Conservation (phyloP, 768 basidiomycete genomes). For the Mycena rosella region DNA sequence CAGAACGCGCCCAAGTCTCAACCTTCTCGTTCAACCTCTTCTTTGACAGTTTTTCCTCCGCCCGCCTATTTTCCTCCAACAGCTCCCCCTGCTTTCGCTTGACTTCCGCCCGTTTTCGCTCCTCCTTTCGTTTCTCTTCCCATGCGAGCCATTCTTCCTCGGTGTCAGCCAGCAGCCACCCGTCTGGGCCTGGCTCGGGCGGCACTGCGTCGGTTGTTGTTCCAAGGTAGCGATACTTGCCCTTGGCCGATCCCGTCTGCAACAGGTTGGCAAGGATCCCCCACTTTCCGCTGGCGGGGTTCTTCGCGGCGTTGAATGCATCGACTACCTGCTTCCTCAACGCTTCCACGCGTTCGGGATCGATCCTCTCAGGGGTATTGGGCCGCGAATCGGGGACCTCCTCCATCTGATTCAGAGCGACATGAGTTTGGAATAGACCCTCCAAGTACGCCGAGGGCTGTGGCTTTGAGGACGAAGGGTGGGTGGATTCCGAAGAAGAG, state of each 20-base stretch:
- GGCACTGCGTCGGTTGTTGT: conserved; percentile 39
- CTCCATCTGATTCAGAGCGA: conserved; percentile 27
- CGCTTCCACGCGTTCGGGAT: conserved; percentile 41
- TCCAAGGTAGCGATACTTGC: conserved; percentile 49
- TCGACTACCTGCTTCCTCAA: conserved; percentile 50
- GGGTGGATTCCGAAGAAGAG: conserved; percentile 28
- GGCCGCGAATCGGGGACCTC: conserved; percentile 29
- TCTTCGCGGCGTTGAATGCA: conserved; percentile 50
- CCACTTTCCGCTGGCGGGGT: conserved; percentile 64
- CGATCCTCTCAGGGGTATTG: conserved; percentile 1
- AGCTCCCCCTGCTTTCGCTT: conserved; percentile 47
- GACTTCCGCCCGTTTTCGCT: conserved; percentile 48
- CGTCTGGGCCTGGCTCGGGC: conserved; percentile 40
- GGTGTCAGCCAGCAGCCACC: conserved; percentile 55
- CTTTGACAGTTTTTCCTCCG: conserved; percentile 40
- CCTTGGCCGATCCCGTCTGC: conserved; percentile 55
- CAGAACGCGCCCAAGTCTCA: conserved; percentile 29
- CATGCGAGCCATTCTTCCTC: conserved; percentile 64
- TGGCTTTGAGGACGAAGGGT: conserved; percentile 13
- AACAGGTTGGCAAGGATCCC: conserved; percentile 53
- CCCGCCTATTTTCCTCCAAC: conserved; percentile 51
- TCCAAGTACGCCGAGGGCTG: conserved; percentile 25
- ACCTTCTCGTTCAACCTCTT: conserved; percentile 39
- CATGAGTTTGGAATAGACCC: conserved; percentile 22
- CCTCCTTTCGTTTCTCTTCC: conserved; percentile 53